A percentile compares a stretch with the other conserved stretches of the same genome.
Evolutionary conservation across 2,329 filamentous ascomycete species (phyloP).

Genomic region (Metarhizium sp.): DNA sequence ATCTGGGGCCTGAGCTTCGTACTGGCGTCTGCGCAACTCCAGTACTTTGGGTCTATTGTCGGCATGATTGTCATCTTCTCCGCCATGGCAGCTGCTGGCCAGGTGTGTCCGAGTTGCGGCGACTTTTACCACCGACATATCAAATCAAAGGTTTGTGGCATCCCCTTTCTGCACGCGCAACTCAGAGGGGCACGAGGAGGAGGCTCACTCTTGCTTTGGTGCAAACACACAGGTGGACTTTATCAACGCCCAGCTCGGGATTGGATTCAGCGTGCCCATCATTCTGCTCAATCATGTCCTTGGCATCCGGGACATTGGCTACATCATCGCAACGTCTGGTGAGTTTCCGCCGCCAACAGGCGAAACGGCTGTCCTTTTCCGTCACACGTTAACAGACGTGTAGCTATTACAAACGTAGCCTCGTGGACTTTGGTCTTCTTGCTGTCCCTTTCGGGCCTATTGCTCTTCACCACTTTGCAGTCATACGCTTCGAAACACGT

Average conservation of each 20-base stretch:
- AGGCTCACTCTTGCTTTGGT: slow-evolving; percentile 1
- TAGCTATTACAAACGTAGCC: slow-evolving; percentile 25
- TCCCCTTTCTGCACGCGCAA: neutral
- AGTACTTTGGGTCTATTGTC: slow-evolving; percentile 38
- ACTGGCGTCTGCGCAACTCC: slow-evolving; percentile 21
- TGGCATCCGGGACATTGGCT: slow-evolving; percentile 24
- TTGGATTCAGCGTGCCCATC: slow-evolving; percentile 41
- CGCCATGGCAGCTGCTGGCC: slow-evolving; percentile 20
- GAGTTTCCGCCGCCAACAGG: slow-evolving; percentile 8
- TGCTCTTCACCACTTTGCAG: neutral
- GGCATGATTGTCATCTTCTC: slow-evolving; percentile 34
- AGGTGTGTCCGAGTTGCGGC: slow-evolving; percentile 12
- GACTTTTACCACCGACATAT: slow-evolving; percentile 20
- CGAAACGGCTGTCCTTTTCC: neutral
- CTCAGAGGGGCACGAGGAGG: neutral
- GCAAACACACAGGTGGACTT: slow-evolving; percentile 32
- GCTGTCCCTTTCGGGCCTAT: slow-evolving; percentile 11
- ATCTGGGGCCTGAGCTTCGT: slow-evolving; percentile 33
- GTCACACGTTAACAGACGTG: slow-evolving; percentile 6
- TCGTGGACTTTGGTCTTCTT: slow-evolving; percentile 25
- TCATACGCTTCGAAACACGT: neutral
- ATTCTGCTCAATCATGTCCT: slow-evolving; percentile 32
- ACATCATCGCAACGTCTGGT: slow-evolving; percentile 37
- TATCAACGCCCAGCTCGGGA: slow-evolving; percentile 40
- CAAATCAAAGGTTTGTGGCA: slow-evolving; percentile 22